Percentiles rank a stretch among this genome's conserved stretches.
Conservation (phyloP, 306 rosid species). For the Inga oerstediana region DNA sequence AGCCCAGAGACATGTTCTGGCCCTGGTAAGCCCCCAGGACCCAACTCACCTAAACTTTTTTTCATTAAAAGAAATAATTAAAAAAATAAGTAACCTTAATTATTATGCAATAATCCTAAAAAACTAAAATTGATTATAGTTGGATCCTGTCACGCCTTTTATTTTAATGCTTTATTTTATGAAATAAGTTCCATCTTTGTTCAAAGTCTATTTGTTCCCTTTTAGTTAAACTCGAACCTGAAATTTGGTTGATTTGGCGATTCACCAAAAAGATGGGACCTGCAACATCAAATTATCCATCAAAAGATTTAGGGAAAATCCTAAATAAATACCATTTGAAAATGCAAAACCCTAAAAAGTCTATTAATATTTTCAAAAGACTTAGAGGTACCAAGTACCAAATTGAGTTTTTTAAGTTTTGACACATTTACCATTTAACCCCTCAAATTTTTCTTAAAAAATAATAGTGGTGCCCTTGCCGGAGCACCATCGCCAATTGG, state of each 20-base stretch:
- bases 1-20: fast-evolving
- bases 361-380: too few species aligned
- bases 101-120: neutral
- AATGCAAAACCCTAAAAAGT: too few species aligned
- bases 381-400: too few species aligned
- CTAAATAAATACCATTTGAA: too few species aligned
- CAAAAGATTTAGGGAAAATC: too few species aligned
- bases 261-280: constrained; percentile 1
- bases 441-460: too few species aligned
- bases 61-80: neutral
- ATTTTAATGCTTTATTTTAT: neutral
- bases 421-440: too few species aligned
- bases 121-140: neutral
- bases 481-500: too few species aligned
- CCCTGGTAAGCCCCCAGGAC: too few species aligned
- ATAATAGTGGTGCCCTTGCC: too few species aligned
- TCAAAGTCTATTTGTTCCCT: neutral
- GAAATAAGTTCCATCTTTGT: neutral
- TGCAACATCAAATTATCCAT: neutral
- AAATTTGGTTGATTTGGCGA: neutral
- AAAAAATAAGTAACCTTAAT: neutral
- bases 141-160: neutral
- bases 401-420: too few species aligned
- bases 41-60: too few species aligned
- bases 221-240: constrained; percentile 5